Evolutionary conservation across 345 rosid genomes (phyloP).

Genomic region (Brassica cretica): DNA sequence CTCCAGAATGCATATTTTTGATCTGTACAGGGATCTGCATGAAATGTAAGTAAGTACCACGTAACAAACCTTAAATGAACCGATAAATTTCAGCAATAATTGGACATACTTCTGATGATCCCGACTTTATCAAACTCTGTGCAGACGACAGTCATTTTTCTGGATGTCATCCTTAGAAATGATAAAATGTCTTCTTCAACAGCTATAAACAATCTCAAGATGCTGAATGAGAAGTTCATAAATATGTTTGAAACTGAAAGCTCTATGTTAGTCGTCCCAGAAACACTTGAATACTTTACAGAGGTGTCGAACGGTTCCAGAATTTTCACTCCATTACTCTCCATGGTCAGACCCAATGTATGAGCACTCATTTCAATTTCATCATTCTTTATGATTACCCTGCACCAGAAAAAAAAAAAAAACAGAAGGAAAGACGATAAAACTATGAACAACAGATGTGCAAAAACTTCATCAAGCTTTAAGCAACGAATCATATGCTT

Average conservation of each 20-base stretch:
- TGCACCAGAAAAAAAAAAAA: constrained; percentile 37
- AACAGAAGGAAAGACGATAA: constrained; percentile 18
- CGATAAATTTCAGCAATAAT: constrained; percentile 12
- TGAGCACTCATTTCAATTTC: constrained; percentile 77
- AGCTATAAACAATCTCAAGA: constrained; percentile 84
- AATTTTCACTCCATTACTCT: constrained; percentile 91
- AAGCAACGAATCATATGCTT: constrained; percentile 13
- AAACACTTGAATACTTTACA: constrained; percentile 77
- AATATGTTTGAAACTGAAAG: constrained; percentile 80
- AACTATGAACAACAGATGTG: constrained; percentile 15
- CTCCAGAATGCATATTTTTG: constrained; percentile 86
- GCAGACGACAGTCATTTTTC: constrained; percentile 79
- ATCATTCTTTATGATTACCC: constrained; percentile 77
- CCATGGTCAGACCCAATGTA: constrained; percentile 86
- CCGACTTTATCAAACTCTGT: constrained; percentile 93
- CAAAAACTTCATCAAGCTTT: constrained; percentile 13
- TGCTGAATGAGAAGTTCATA: constrained; percentile 95
- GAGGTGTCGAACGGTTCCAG: constrained; percentile 94
- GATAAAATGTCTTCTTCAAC: constrained; percentile 91
- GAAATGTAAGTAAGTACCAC: constrained; percentile 34
- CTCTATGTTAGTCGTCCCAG: constrained; percentile 80
- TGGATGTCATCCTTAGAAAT: constrained; percentile 84
- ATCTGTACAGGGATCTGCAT: constrained; percentile 62
- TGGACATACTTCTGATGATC: constrained; percentile 63
- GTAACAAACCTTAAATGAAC: constrained; percentile 24